Percentiles rank a stretch among this genome's conserved stretches.
phyloP scores from a whole-genome alignment of 2,329 filamentous ascomycete genomes.

The Clarireedia monteithiana region DNA sequence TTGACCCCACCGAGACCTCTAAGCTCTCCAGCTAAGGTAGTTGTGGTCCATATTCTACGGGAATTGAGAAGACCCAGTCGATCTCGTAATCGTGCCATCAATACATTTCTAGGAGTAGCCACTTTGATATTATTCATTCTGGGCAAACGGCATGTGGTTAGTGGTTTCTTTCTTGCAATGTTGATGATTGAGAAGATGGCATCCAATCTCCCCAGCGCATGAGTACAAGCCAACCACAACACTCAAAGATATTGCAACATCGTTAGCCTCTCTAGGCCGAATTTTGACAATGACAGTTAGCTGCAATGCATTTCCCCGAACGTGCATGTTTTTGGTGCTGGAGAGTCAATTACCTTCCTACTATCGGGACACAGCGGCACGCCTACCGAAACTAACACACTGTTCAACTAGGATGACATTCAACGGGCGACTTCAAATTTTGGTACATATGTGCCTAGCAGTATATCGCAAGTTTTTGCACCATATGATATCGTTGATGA shows the following conservation, averaged over 20 bases:
- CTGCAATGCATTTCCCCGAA: no score
- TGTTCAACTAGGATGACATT: constrained; percentile 10
- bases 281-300: no score
- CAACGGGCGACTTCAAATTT: constrained; percentile 11
- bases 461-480: constrained; percentile 10
- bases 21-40: constrained; percentile 10
- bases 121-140: constrained; percentile 11
- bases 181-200: background rate
- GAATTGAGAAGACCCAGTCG: constrained; percentile 16
- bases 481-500: constrained; percentile 5
- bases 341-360: no score
- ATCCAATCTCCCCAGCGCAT: background rate
- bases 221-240: background rate
- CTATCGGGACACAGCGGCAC: no score
- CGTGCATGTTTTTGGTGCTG: no score
- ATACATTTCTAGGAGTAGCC: constrained; percentile 6
- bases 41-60: constrained; percentile 13
- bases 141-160: constrained; percentile 8
- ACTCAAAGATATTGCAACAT: background rate
- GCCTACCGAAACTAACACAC: background rate
- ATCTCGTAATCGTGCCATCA: constrained; percentile 13
- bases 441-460: constrained; percentile 11
- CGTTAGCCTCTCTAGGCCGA: no score
- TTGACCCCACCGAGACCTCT: background rate
- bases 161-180: background rate